Conservation (phyloP, 202 grass and related monocot species). For the Schoenoplectus tabernaemontani region DNA sequence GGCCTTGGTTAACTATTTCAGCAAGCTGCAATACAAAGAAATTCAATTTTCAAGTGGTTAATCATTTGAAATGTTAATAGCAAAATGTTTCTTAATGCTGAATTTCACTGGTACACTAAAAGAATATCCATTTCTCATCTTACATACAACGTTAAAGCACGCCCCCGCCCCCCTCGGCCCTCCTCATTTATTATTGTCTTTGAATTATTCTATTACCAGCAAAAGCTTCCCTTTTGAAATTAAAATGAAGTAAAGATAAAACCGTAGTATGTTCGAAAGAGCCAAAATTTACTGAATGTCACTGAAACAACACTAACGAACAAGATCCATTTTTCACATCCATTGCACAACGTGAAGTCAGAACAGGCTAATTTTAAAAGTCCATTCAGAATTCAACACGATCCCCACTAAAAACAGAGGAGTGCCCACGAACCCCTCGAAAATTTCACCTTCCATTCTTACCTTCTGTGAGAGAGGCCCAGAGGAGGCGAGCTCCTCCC, state of each 20-base stretch:
- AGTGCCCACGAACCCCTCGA: background rate
- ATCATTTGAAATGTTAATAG: background rate
- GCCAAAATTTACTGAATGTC: background rate
- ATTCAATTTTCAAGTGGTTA: background rate
- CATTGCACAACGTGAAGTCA: background rate
- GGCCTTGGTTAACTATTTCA: conserved; percentile 79
- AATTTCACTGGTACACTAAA: background rate
- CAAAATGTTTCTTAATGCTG: background rate
- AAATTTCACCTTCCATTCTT: background rate
- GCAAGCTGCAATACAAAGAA: conserved; percentile 36
- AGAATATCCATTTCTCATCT: background rate
- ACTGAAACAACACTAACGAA: background rate
- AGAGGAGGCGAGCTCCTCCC: conserved; percentile 61
- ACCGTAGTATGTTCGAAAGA: background rate
- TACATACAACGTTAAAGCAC: background rate
- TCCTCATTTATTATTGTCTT: background rate
- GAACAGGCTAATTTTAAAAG: background rate
- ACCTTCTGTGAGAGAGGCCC: conserved; percentile 51
- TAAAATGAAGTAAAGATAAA: background rate
- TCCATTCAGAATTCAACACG: background rate
- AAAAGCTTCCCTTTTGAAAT: background rate
- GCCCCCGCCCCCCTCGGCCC: no score
- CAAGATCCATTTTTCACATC: background rate
- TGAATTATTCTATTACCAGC: background rate
- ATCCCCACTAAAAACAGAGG: background rate